Evolutionary conservation across 2,329 filamentous ascomycete genomes (phyloP).

Genomic region (Penicillium sp.): DNA sequence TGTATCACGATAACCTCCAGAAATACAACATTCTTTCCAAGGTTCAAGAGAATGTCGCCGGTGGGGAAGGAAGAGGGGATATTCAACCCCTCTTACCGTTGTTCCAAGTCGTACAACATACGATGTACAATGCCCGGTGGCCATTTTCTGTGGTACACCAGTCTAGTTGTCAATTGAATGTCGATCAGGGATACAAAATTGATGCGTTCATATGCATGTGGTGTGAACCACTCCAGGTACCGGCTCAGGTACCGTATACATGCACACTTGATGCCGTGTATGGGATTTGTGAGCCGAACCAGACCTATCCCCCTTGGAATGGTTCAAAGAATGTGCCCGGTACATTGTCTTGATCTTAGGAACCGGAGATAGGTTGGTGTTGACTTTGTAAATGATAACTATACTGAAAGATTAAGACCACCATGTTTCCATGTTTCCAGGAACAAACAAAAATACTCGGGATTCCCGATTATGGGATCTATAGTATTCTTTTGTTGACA

Average conservation of each 20-base stretch:
- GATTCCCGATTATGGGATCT: not conserved
- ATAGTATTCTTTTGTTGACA: not conserved
- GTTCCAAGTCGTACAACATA: not conserved
- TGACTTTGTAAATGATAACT: not conserved
- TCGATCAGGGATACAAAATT: conserved; percentile 4
- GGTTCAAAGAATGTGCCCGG: not conserved
- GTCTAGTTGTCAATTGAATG: not conserved
- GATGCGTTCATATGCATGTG: not conserved
- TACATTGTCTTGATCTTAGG: not conserved
- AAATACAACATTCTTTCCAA: not conserved
- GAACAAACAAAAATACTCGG: not conserved
- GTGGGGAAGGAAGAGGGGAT: conserved; percentile 1
- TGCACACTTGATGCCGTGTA: not conserved
- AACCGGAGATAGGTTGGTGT: not conserved
- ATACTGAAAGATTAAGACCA: not conserved
- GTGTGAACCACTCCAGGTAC: conserved; percentile 1
- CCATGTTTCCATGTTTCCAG: not conserved
- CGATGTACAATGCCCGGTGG: not conserved
- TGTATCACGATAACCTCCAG: not conserved
- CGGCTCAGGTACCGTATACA: conserved; percentile 1
- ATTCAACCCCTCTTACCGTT: conserved; percentile 3
- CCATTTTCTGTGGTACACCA: not conserved
- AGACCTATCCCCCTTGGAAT: not conserved
- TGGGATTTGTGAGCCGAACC: not conserved
- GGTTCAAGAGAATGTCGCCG: conserved; percentile 4